Percentiles rank a stretch among this genome's conserved stretches.
phyloP scores from a whole-genome alignment of 768 basidiomycete species.

The Boletus pseudo-olivaceus region DNA sequence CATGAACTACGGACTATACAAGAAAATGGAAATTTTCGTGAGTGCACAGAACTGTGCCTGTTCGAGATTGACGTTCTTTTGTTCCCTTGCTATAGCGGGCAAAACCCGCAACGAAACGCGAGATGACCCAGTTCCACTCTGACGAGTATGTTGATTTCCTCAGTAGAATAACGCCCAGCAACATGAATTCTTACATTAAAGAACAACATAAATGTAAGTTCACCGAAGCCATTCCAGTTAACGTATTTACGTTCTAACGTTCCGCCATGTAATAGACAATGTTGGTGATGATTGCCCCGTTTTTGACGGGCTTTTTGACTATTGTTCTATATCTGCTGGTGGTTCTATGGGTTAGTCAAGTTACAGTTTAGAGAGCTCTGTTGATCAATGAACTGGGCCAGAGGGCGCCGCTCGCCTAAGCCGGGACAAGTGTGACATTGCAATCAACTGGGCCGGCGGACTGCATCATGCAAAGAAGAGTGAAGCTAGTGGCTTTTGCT shows the following conservation, averaged over 20 bases:
- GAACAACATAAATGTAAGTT: slow-evolving; percentile 92
- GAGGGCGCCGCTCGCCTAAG: slow-evolving; percentile 97
- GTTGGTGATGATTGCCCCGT: slow-evolving; percentile 99
- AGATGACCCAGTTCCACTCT: slow-evolving; percentile 99
- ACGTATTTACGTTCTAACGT: background rate
- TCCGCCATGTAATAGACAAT: slow-evolving; percentile 57
- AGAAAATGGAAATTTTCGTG: slow-evolving; percentile 99
- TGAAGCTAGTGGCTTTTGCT: slow-evolving; percentile 98
- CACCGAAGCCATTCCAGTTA: background rate
- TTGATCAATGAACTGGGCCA: slow-evolving; percentile 30
- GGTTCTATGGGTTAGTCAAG: slow-evolving; percentile 88
- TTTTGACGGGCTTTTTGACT: slow-evolving; percentile 97
- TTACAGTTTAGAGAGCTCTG: background rate
- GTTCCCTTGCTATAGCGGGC: slow-evolving; percentile 63
- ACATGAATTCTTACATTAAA: slow-evolving; percentile 89
- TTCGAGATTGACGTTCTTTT: background rate
- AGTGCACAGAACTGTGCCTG: slow-evolving; percentile 32
- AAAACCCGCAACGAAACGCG: slow-evolving; percentile 98
- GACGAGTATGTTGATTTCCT: slow-evolving; percentile 99
- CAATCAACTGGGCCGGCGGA: slow-evolving; percentile 98
- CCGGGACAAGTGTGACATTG: slow-evolving; percentile 97
- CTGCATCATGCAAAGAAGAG: slow-evolving; percentile 99
- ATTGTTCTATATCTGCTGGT: slow-evolving; percentile 99
- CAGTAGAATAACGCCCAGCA: slow-evolving; percentile 88
- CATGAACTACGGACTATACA: slow-evolving; percentile 99